Conservation (phyloP, 495 filamentous ascomycete species). For the Aspergillus ostianus region DNA sequence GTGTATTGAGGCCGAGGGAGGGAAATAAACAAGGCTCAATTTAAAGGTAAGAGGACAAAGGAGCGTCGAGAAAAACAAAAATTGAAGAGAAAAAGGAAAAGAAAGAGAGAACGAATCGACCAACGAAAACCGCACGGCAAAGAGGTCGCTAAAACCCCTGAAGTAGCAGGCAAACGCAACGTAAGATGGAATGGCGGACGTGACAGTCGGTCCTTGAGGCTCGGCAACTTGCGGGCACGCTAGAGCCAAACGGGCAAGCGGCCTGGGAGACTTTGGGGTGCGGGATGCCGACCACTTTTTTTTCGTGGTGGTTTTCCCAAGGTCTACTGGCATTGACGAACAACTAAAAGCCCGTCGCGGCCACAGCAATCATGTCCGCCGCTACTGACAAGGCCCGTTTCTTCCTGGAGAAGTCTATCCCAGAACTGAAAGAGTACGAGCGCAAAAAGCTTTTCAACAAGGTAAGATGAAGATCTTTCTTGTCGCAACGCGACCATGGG, state of each 20-base stretch:
- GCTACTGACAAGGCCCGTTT: conserved; percentile 92
- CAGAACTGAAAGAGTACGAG: conserved; percentile 85
- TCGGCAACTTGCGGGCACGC: conserved; percentile 24
- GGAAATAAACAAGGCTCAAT: conserved; percentile 16
- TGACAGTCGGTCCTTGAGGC: conserved; percentile 11
- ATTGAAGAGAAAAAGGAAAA: conserved; percentile 18
- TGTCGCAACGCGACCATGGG: conserved; percentile 1
- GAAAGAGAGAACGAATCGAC: conserved; percentile 21
- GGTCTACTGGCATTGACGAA: neutral
- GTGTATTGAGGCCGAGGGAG: conserved; percentile 23
- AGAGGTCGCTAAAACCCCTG: conserved; percentile 32
- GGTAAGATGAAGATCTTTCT: conserved; percentile 37
- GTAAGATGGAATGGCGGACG: conserved; percentile 7
- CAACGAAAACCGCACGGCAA: conserved; percentile 20
- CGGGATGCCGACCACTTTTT: conserved; percentile 43
- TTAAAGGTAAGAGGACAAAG: conserved; percentile 31
- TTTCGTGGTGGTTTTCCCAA: conserved; percentile 18
- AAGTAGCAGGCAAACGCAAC: conserved; percentile 27
- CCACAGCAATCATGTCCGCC: conserved; percentile 61
- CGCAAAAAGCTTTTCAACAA: conserved; percentile 83
- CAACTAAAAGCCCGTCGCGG: neutral
- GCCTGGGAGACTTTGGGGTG: conserved; percentile 20
- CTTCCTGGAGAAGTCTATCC: conserved; percentile 86
- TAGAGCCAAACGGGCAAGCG: conserved; percentile 22
- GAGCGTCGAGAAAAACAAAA: conserved; percentile 35